A percentile compares a stretch with the other conserved stretches of the same genome.
These are phyloP conservation scores for Moesziomyces antarcticus DNA, from an alignment of 1,284 basidiomycete genomes.

Conservation along the genomic window DNA sequence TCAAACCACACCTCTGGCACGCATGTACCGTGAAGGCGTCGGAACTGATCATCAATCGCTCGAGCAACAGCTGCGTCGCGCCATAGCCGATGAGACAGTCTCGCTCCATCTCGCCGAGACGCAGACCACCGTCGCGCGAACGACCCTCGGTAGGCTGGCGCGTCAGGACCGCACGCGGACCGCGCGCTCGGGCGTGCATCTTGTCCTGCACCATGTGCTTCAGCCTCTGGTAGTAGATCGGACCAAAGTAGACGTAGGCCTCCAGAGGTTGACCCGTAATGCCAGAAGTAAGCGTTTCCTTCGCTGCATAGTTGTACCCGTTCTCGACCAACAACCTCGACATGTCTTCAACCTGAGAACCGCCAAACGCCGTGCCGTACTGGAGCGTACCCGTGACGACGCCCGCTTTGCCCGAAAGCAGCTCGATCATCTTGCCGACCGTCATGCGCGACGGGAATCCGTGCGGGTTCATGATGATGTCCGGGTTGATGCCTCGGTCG, in stretches of 20 bases:
- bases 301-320: slow-evolving; percentile 96
- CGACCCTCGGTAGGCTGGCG: slow-evolving; percentile 98
- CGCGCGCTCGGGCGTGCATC: slow-evolving; percentile 90
- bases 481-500: slow-evolving; percentile 92
- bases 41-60: slow-evolving; percentile 92
- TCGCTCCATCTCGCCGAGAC: slow-evolving; percentile 98
- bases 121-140: slow-evolving; percentile 94
- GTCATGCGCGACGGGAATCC: slow-evolving; percentile 99
- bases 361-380: slow-evolving; percentile 94
- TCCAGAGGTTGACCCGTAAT: slow-evolving; percentile 97
- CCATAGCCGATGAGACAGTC: slow-evolving; percentile 74
- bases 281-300: slow-evolving; percentile 97
- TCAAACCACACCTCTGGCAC: slow-evolving; percentile 91
- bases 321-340: slow-evolving; percentile 91
- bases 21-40: slow-evolving; percentile 96
- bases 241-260: slow-evolving; percentile 97
- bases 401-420: slow-evolving; percentile 84
- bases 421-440: slow-evolving; percentile 99
- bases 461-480: slow-evolving; percentile 99
- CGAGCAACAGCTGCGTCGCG: slow-evolving; percentile 92
- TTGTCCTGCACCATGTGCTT: slow-evolving; percentile 88
- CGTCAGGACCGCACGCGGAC: slow-evolving; percentile 94
- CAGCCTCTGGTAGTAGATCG: slow-evolving; percentile 86
- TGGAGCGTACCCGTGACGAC: slow-evolving; percentile 86
- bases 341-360: slow-evolving; percentile 99